Percentiles rank a stretch among this genome's conserved stretches.
Conservation (phyloP, 1,139 yeast species). For the Suhomyces panamericanus region DNA sequence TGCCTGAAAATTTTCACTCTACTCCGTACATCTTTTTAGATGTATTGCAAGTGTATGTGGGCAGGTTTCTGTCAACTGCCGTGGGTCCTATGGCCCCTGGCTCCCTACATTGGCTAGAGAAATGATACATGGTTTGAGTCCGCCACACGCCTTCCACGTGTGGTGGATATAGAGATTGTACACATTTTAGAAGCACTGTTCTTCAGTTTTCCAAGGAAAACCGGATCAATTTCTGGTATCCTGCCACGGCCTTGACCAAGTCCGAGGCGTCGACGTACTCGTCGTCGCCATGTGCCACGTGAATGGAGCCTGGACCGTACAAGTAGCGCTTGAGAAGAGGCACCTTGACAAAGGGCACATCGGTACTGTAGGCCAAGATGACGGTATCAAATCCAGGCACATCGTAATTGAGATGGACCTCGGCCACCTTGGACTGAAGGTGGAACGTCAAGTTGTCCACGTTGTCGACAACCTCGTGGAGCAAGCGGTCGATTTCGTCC, state of each 20-base stretch:
- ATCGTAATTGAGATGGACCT: conserved; percentile 51
- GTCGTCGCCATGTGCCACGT: conserved; percentile 63
- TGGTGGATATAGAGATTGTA: conserved; percentile 59
- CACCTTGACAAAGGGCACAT: conserved; percentile 54
- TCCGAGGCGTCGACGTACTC: conserved; percentile 57
- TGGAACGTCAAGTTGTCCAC: conserved; percentile 31
- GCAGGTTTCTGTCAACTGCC: conserved; percentile 1
- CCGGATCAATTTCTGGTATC: conserved; percentile 52
- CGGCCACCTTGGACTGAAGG: conserved; percentile 29
- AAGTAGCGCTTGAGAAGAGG: conserved; percentile 47
- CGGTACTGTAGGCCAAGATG: conserved; percentile 62
- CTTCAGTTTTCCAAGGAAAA: conserved; percentile 16
- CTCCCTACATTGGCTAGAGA: conserved; percentile 34
- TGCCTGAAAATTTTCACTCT: conserved; percentile 1
- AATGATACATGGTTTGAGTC: conserved; percentile 58
- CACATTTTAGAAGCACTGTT: conserved; percentile 26
- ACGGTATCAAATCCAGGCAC: conserved; percentile 65
- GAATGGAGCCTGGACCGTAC: conserved; percentile 71
- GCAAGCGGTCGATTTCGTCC: conserved; percentile 34
- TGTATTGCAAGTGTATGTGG: conserved; percentile 3
- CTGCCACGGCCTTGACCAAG: conserved; percentile 53
- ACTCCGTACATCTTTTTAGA: neutral
- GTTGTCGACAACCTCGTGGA: conserved; percentile 35
- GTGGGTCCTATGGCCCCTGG: conserved; percentile 17
- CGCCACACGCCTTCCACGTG: conserved; percentile 37